Conservation (phyloP, 768 basidiomycete genomes). For the Artomyces pyxidatus region DNA sequence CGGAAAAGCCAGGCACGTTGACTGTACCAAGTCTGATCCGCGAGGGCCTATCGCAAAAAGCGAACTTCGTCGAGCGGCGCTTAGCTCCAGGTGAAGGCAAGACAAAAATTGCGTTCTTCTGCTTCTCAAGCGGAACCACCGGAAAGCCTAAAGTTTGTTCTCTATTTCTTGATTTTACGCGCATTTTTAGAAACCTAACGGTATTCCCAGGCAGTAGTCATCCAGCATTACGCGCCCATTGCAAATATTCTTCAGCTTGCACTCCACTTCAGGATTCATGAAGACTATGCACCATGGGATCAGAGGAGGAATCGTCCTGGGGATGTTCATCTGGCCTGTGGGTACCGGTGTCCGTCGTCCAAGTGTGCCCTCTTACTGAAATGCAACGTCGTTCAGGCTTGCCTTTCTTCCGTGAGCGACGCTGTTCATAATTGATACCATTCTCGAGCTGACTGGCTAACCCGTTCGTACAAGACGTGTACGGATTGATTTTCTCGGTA, state of each 20-base stretch:
- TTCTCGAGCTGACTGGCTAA: not conserved
- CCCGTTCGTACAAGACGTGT: conserved; percentile 35
- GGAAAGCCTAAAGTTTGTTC: conserved; percentile 37
- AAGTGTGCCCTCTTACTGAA: conserved; percentile 7
- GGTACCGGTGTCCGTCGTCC: not conserved
- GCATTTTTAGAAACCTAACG: conserved; percentile 13
- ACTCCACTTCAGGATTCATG: conserved; percentile 10
- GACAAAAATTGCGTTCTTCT: conserved; percentile 55
- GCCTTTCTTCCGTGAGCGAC: conserved; percentile 22
- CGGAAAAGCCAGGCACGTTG: not conserved
- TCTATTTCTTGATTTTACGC: conserved; percentile 16
- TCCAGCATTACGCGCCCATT: conserved; percentile 55
- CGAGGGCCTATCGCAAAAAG: conserved; percentile 27
- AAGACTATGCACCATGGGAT: conserved; percentile 30
- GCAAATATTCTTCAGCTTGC: conserved; percentile 34
- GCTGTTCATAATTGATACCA: not conserved
- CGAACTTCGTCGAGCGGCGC: conserved; percentile 36
- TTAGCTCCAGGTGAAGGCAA: conserved; percentile 51
- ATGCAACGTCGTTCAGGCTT: too few relatives aligned
- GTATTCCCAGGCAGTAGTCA: conserved; percentile 49
- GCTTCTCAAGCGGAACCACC: conserved; percentile 72
- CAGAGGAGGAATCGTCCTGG: conserved; percentile 39
- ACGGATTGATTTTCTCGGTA: conserved; percentile 23
- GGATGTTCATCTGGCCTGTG: conserved; percentile 41
- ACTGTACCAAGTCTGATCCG: conserved; percentile 28